Evolutionary conservation across 192 early-diverging fungal species (phyloP), one percentile per base, ranked within the genome.

Genomic region (Backusella psychrophila): DNA sequence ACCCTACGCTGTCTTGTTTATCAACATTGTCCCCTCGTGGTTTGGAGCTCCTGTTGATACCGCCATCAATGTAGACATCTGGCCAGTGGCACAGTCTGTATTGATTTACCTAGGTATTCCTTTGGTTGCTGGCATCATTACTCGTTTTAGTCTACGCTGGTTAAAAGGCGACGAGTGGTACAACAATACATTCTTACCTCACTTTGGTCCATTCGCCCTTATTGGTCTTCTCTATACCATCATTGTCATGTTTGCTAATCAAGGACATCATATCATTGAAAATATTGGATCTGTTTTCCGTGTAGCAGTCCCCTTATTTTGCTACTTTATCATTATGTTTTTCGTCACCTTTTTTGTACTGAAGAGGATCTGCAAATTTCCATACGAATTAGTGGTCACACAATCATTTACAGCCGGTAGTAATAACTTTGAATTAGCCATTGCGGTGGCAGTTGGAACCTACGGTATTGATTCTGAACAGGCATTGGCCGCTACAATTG

Each of bases 351-450:
- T 91, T 33, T 76, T 80, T 41, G 71, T 82, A 9, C 85, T 83
- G 66, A 71, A 80, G 11, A 41, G 66, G 6, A 6, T 78, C 12
- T 74, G 81, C 31, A 63, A 84, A 29, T 80, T 86, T 19, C 77
- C 85, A 0, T 90, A 90, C 73, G 46, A 73, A 6, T 53, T 84
- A 29, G 81, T 85, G 2, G 88, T 88, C 0, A 87, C 90, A 5
- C 90, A 90, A 67, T 66, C 84, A 42, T 93, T 93, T 66, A 93
- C 91, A 0, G 90, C 90, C 3, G 83, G 87, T 4, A 84, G 83
- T 71, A 93, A 93, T 76, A 93, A 93, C 69, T 93, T 93, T 72
- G 91, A 93, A 76, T 78, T 93, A n/a, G 91, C 92, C 26, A 92
- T 93, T 70, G 91, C 90, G 56, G 88, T 93, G 17, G 89, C 90